These are phyloP conservation scores for Sugiyamaella castrensis DNA, from an alignment of 1,139 yeast genomes.

Conservation along the genomic window DNA sequence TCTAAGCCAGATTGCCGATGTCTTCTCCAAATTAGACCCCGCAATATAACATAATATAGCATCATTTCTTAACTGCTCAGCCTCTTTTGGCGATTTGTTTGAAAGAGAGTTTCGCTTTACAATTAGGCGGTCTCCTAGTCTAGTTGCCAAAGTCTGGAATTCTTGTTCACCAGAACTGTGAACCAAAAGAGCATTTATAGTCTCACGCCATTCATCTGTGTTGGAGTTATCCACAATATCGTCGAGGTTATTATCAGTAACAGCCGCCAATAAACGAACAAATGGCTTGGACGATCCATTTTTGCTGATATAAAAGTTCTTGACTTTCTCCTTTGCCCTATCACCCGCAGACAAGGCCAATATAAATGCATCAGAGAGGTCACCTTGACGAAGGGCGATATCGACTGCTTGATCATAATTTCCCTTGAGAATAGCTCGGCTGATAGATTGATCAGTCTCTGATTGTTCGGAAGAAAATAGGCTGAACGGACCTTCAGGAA, in stretches of 20 bases:
- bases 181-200: conserved; percentile 67
- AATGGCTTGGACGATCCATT: conserved; percentile 53
- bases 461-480: conserved; percentile 41
- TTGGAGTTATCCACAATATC: conserved; percentile 80
- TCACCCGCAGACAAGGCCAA: conserved; percentile 70
- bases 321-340: conserved; percentile 60
- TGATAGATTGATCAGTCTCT: conserved; percentile 48
- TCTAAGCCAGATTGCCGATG: conserved; percentile 76
- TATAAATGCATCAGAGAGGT: conserved; percentile 74
- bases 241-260: conserved; percentile 55
- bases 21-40: conserved; percentile 76
- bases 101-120: conserved; percentile 29
- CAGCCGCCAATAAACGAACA: conserved; percentile 70
- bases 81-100: conserved; percentile 27
- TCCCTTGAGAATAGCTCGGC: conserved; percentile 59
- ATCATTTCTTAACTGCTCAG: conserved; percentile 53
- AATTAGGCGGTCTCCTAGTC: conserved; percentile 71
- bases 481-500: conserved; percentile 46
- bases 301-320: conserved; percentile 63
- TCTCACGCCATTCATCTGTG: conserved; percentile 77
- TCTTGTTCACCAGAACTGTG: conserved; percentile 43
- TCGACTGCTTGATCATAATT: conserved; percentile 67
- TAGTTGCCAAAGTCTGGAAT: conserved; percentile 55
- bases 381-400: conserved; percentile 59
- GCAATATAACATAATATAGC: conserved; percentile 80